Conservation (phyloP, 2,329 filamentous ascomycete genomes). For the Karstenula rhodostoma region DNA sequence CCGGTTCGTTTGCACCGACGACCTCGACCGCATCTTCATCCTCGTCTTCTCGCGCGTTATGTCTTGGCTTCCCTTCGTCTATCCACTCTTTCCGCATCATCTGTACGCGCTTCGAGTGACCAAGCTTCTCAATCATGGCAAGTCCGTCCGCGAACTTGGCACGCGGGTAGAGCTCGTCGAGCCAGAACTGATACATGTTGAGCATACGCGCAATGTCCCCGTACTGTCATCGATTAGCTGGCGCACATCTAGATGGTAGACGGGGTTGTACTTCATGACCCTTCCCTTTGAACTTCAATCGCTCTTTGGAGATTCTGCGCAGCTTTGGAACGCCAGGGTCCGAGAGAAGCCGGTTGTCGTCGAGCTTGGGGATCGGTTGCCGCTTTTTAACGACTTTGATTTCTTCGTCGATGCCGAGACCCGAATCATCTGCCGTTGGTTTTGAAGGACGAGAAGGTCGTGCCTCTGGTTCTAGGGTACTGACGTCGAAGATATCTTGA, state of each 20-base stretch:
- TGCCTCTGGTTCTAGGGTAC: constrained; percentile 29
- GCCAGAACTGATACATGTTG: constrained; percentile 94
- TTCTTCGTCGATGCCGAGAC: constrained; percentile 84
- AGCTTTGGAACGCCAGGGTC: constrained; percentile 84
- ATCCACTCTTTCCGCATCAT: constrained; percentile 84
- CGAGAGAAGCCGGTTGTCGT: constrained; percentile 84
- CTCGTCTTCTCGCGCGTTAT: constrained; percentile 38
- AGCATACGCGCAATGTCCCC: constrained; percentile 82
- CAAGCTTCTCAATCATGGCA: constrained; percentile 89
- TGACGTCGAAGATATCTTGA: constrained; percentile 58
- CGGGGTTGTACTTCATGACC: constrained; percentile 77
- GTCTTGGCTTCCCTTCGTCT: constrained; percentile 71
- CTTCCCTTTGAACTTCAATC: constrained; percentile 86
- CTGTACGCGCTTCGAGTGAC: constrained; percentile 82
- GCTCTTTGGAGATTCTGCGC: constrained; percentile 71
- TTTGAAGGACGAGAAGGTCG: constrained; percentile 24
- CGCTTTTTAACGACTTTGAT: constrained; percentile 81
- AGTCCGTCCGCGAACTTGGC: constrained; percentile 92
- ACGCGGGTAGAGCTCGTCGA: constrained; percentile 94
- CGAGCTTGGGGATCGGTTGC: constrained; percentile 82
- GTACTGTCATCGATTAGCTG: constrained; percentile 64
- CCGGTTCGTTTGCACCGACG: constrained; percentile 21
- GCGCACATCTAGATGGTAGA: background rate
- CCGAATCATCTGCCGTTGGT: constrained; percentile 53
- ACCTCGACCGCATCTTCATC: constrained; percentile 34